Evolutionary conservation across 768 basidiomycete species (phyloP), one percentile per base, ranked within the genome.

Genomic region (Filobasidium floriforme): DNA sequence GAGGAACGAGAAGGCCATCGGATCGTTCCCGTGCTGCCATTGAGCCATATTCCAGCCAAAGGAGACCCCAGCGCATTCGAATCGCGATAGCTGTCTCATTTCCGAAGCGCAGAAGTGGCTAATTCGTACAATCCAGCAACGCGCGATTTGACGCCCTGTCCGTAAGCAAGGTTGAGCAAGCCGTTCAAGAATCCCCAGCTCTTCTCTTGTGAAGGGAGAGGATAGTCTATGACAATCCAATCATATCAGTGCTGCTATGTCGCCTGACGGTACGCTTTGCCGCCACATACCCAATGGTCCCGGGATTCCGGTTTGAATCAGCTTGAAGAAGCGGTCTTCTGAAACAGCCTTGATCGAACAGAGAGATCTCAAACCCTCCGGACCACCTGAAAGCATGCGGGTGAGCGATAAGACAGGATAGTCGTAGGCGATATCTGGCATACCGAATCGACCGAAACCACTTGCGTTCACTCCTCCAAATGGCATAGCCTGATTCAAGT

Each of bases 361-460:
- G 46, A 99, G 80, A 1, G 88, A 82, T 29, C 92, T 86, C 49
- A 99, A 82, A 44, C 96, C 96, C 81, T 99, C 96, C 1, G 90
- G 88, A 28, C 96, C 96, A 70, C 88, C 91, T 90, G 68, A 29
- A 29, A 43, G 24, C 15, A 29, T 41, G 9, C 37, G 10, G 11
- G 41, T 32, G 29, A 28, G 61, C n/a, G 61, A 11, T 12, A 55
- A 52, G 57, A 66, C 69, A 52, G 37, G 41, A 22, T n/a, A 60
- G 32, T 37, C 32, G 32, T 37, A 11, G 12, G 57, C 54, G 64
- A 41, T 0, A 75, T 5, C 46, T 7, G n/a, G 65, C 84, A 67
- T 71, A 87, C 90, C 90, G 72, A 99, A 96, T 68, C 96, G 85
- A 7, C 92, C 94, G 75, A 94, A 93, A 46, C 94, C 94, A 61